A percentile compares a stretch with the other conserved stretches of the same genome.
Evolutionary conservation across 1,284 basidiomycete genomes (phyloP).

Genomic region (Cerioporus squamosus): DNA sequence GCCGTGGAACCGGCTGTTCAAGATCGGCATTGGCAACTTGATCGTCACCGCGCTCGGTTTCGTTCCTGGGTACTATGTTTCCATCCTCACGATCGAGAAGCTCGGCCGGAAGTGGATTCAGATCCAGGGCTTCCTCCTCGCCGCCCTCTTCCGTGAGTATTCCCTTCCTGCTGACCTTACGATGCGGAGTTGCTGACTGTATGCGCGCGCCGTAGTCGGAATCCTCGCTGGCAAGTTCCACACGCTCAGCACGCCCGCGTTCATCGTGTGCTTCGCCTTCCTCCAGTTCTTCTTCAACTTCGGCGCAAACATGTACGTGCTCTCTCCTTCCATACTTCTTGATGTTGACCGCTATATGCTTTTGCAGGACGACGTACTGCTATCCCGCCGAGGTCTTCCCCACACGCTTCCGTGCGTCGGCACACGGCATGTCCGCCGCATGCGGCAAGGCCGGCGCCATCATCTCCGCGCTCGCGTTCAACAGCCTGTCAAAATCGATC

Average conservation of each 20-base stretch:
- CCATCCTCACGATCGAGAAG: slow-evolving; percentile 71
- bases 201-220: slow-evolving; percentile 45
- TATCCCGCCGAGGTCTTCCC: slow-evolving; percentile 91
- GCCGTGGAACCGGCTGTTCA: slow-evolving; percentile 67
- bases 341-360: too few relatives aligned
- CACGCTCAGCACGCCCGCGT: slow-evolving; percentile 59
- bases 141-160: slow-evolving; percentile 68
- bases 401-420: slow-evolving; percentile 79
- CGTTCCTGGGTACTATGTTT: slow-evolving; percentile 76
- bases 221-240: slow-evolving; percentile 73
- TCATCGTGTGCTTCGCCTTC: slow-evolving; percentile 75
- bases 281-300: slow-evolving; percentile 80
- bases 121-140: slow-evolving; percentile 76
- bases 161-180: not conserved
- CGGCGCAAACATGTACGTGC: slow-evolving; percentile 82
- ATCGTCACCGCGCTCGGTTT: slow-evolving; percentile 77
- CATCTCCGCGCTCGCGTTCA: slow-evolving; percentile 82
- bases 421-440: slow-evolving; percentile 83
- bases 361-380: slow-evolving; percentile 40
- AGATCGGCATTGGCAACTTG: slow-evolving; percentile 66
- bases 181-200: not conserved
- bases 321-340: not conserved
- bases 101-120: slow-evolving; percentile 79
- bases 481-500: slow-evolving; percentile 64
- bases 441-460: slow-evolving; percentile 83